These are phyloP conservation scores for Verruconis gallopava DNA, from an alignment of 2,329 filamentous ascomycete species.

Conservation along the genomic window DNA sequence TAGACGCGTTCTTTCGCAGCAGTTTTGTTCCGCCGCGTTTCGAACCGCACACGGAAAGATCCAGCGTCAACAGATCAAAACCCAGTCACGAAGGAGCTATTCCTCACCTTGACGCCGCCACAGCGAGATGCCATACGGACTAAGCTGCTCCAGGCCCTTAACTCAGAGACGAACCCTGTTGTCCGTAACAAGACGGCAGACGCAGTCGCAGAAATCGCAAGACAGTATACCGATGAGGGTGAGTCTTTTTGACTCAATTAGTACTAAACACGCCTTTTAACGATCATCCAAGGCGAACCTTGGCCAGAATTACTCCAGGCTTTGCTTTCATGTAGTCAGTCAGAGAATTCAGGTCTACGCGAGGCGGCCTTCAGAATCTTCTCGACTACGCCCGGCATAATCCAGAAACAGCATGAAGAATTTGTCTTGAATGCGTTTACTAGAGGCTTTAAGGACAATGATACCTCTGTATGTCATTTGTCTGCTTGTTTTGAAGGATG, in stretches of 20 bases:
- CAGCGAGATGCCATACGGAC: conserved; percentile 68
- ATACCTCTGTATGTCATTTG: conserved; percentile 52
- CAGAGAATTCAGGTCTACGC: conserved; percentile 66
- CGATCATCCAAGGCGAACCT: conserved; percentile 47
- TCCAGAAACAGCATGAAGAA: conserved; percentile 89
- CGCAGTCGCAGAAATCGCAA: conserved; percentile 88
- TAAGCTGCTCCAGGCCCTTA: conserved; percentile 68
- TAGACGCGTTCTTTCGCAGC: conserved; percentile 84
- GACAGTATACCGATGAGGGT: conserved; percentile 91
- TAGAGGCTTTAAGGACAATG: conserved; percentile 81
- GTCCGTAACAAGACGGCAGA: conserved; percentile 95
- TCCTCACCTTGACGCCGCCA: conserved; percentile 62
- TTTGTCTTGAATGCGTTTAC: conserved; percentile 81
- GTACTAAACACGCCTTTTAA: too few relatives aligned
- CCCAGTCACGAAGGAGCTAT: conserved; percentile 67
- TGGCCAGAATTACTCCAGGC: conserved; percentile 83
- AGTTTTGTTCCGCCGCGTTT: conserved; percentile 87
- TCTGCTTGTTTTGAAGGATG: too few relatives aligned
- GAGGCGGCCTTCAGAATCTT: conserved; percentile 94
- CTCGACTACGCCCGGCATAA: conserved; percentile 85
- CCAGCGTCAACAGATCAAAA: conserved; percentile 30
- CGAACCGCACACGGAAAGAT: conserved; percentile 75
- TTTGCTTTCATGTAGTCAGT: conserved; percentile 84
- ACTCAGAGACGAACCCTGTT: conserved; percentile 55
- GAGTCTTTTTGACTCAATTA: conserved; percentile 33